Evolutionary conservation across 257 asterid species (phyloP).

Genomic region (Ehretia macrophylla): DNA sequence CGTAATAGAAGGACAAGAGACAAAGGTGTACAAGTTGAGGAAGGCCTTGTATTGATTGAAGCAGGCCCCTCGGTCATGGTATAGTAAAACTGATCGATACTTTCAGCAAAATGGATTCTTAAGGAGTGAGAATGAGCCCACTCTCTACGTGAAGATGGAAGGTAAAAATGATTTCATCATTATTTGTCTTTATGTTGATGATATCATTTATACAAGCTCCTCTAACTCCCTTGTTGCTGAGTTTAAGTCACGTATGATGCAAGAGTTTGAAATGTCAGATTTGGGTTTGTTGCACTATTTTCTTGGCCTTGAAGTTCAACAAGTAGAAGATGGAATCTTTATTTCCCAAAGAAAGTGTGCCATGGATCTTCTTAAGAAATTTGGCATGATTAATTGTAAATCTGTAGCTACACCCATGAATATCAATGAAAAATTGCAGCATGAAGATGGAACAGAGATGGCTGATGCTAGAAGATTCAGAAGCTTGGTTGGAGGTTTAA

Average conservation of each 20-base stretch:
- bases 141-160: neutral
- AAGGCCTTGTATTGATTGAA: slow-evolving; percentile 5
- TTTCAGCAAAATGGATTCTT: neutral
- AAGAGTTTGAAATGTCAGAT: slow-evolving; percentile 1
- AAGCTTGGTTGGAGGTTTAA: no score
- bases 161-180: neutral
- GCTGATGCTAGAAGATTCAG: no score
- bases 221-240: neutral
- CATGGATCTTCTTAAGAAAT: neutral
- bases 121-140: slow-evolving; percentile 6
- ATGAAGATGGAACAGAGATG: no score
- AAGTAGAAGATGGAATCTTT: slow-evolving; percentile 9
- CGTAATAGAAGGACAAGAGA: neutral
- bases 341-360: neutral
- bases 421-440: slow-evolving; percentile 8
- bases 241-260: slow-evolving; percentile 6
- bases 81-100: neutral
- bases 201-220: slow-evolving; percentile 8
- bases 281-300: slow-evolving; percentile 9
- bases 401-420: neutral
- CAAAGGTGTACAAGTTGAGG: neutral
- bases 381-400: slow-evolving; percentile 4
- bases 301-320: slow-evolving; percentile 6
- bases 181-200: slow-evolving; percentile 4
- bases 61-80: neutral